These are phyloP conservation scores for Mucor indicus DNA, from an alignment of 371 early-diverging fungal species.

Conservation along the genomic window DNA sequence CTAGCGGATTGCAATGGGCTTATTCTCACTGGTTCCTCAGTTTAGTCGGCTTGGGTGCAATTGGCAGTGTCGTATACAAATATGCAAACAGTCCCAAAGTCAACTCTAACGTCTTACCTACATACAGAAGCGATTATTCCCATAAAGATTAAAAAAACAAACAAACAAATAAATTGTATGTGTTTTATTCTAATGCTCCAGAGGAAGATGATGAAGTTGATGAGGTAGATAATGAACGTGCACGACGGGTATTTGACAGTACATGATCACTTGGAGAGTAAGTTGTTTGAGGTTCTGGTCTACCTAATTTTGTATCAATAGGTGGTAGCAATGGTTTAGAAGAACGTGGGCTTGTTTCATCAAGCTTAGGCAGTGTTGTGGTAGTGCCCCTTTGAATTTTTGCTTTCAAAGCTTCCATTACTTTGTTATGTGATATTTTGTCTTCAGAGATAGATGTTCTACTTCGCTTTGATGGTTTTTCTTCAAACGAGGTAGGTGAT, in stretches of 20 bases:
- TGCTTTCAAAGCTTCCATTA: constrained; percentile 40
- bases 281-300: no score
- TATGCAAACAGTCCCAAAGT: constrained; percentile 16
- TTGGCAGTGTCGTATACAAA: constrained; percentile 17
- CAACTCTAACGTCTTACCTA: constrained; percentile 16
- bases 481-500: no score
- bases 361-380: no score
- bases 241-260: constrained; percentile 16
- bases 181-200: no score
- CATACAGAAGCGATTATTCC: constrained; percentile 1
- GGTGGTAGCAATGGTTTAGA: constrained; percentile 36
- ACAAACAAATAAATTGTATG: no score
- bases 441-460: constrained; percentile 16
- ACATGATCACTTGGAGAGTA: constrained; percentile 22
- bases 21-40: constrained; percentile 30
- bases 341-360: no score
- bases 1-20: constrained; percentile 1
- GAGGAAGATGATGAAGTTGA: constrained; percentile 4
- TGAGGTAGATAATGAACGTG: constrained; percentile 20
- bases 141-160: constrained; percentile 29
- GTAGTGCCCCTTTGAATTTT: constrained; percentile 26
- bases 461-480: constrained; percentile 11
- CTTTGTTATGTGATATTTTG: constrained; percentile 30
- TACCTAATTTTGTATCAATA: constrained; percentile 35
- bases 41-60: constrained; percentile 12